phyloP scores from a whole-genome alignment of 2,329 filamentous ascomycete species.

The Exophiala alcalophila region DNA sequence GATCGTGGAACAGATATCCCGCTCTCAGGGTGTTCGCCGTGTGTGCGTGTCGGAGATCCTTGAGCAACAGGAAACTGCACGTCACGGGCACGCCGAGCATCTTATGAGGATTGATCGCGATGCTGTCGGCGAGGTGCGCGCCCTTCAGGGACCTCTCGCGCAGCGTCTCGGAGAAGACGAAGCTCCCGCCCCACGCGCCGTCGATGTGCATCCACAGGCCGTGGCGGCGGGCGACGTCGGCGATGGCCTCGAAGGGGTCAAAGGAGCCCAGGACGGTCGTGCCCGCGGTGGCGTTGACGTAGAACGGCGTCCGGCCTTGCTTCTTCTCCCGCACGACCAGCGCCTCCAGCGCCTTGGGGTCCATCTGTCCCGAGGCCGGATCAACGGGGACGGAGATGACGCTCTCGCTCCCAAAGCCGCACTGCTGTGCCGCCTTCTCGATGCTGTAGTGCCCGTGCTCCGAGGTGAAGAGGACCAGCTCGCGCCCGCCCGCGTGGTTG shows the following conservation, averaged over 20 bases:
- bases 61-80: conserved; percentile 81
- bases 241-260: conserved; percentile 72
- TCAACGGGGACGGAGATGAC: conserved; percentile 77
- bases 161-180: conserved; percentile 65
- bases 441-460: conserved; percentile 91
- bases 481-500: conserved; percentile 50
- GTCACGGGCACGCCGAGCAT: conserved; percentile 92
- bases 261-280: conserved; percentile 90
- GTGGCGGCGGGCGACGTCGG: conserved; percentile 66
- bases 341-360: conserved; percentile 60
- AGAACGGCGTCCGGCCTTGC: conserved; percentile 78
- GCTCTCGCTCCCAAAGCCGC: conserved; percentile 72
- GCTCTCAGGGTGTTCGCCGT: conserved; percentile 81
- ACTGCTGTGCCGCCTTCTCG: conserved; percentile 89
- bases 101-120: conserved; percentile 93
- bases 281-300: conserved; percentile 92
- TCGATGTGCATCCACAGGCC: conserved; percentile 91
- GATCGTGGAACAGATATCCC: conserved; percentile 75
- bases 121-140: conserved; percentile 69
- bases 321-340: conserved; percentile 60
- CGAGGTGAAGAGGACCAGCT: conserved; percentile 83
- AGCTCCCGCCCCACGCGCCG: conserved; percentile 83
- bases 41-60: conserved; percentile 74
- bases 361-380: conserved; percentile 63
- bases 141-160: conserved; percentile 67